A percentile compares a stretch with the other conserved stretches of the same genome.
Conservation (phyloP, 805 yeast species). For the Candida multigemmis region DNA sequence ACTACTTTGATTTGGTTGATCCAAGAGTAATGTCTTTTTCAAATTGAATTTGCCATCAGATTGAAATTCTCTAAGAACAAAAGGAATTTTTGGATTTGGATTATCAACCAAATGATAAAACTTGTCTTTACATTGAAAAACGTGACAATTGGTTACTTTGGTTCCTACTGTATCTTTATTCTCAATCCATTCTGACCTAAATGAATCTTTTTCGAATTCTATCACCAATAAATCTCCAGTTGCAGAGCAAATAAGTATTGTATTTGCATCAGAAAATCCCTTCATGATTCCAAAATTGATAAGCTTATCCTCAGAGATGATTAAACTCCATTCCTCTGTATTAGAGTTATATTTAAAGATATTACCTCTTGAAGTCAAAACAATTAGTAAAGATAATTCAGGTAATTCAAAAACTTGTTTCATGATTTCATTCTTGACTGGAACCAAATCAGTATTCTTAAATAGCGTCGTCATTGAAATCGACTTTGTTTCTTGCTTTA, state of each 20-base stretch:
- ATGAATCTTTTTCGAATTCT: conserved; percentile 13
- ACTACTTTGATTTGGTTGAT: conserved; percentile 32
- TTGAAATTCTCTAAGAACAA: conserved; percentile 33
- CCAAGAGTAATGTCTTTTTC: conserved; percentile 15
- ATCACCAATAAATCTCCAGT: conserved; percentile 37
- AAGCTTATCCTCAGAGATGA: conserved; percentile 18
- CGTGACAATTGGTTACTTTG: conserved; percentile 44
- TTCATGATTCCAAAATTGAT: conserved; percentile 33
- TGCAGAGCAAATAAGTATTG: conserved; percentile 14
- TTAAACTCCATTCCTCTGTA: conserved; percentile 15
- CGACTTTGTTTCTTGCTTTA: conserved; percentile 3
- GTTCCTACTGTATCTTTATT: conserved; percentile 15
- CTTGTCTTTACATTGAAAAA: conserved; percentile 10
- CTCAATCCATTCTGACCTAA: conserved; percentile 15
- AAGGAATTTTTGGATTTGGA: conserved; percentile 55
- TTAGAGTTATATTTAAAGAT: conserved; percentile 24
- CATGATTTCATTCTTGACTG: conserved; percentile 44
- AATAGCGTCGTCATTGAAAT: conserved; percentile 15
- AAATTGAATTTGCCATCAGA: conserved; percentile 11
- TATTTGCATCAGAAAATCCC: conserved; percentile 25
- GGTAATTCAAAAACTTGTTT: conserved; percentile 49
- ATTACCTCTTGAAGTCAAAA: conserved; percentile 54
- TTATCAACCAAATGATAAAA: conserved; percentile 47
- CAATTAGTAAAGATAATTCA: conserved; percentile 30
- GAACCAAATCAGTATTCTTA: conserved; percentile 9